Evolutionary conservation across 805 yeast species (phyloP).

Genomic region (Kuraishia ogatae): DNA sequence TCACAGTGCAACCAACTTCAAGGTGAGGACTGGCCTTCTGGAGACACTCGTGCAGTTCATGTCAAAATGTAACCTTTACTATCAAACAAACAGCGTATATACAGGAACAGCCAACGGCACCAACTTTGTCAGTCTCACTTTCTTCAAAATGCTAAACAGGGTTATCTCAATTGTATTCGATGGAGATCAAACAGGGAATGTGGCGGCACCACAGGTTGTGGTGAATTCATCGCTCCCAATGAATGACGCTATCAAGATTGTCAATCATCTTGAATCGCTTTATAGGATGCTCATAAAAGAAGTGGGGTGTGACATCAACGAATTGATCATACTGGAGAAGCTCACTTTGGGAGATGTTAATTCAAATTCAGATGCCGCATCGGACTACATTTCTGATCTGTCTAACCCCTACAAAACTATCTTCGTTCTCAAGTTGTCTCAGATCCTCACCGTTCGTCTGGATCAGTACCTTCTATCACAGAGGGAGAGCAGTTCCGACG

Average conservation of each 20-base stretch:
- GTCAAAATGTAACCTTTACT: slow-evolving; percentile 20
- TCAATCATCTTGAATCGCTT: slow-evolving; percentile 20
- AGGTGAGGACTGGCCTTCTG: slow-evolving; percentile 16
- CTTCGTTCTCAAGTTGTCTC: slow-evolving; percentile 18
- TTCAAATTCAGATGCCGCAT: neutral
- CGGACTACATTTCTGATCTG: neutral
- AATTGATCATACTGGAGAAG: slow-evolving; percentile 13
- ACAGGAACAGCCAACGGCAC: slow-evolving; percentile 14
- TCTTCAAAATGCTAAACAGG: slow-evolving; percentile 7
- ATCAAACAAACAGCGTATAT: slow-evolving; percentile 18
- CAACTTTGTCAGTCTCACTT: slow-evolving; percentile 19
- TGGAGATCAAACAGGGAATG: neutral
- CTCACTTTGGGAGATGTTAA: neutral
- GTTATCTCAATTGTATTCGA: slow-evolving; percentile 2
- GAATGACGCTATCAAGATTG: slow-evolving; percentile 12
- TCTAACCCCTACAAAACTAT: slow-evolving; percentile 8
- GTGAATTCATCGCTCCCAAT: slow-evolving; percentile 1
- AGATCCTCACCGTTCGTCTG: slow-evolving; percentile 17
- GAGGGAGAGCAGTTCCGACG: slow-evolving; percentile 12
- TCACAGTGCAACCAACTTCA: slow-evolving; percentile 6
- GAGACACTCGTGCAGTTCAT: slow-evolving; percentile 22
- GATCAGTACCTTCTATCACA: slow-evolving; percentile 23
- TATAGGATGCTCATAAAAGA: slow-evolving; percentile 19
- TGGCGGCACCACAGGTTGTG: neutral
- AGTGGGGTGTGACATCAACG: slow-evolving; percentile 23